Evolutionary conservation across 1,284 basidiomycete genomes (phyloP).

Genomic region (Porodaedalea pini): DNA sequence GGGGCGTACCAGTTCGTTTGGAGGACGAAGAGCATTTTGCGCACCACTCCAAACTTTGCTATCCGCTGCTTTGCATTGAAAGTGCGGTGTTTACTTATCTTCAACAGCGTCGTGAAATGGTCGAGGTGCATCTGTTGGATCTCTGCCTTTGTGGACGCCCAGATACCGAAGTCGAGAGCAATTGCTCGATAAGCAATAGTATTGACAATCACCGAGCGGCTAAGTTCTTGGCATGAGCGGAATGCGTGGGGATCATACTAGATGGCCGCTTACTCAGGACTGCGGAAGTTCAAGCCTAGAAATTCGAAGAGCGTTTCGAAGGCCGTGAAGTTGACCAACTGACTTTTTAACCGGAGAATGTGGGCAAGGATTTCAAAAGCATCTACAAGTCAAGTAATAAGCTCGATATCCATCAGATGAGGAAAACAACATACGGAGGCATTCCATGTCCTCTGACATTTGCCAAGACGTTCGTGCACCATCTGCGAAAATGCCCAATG

Average conservation of each 20-base stretch:
- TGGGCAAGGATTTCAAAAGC: slow-evolving; percentile 85
- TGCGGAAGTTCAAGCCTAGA: slow-evolving; percentile 76
- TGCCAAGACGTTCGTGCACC: slow-evolving; percentile 84
- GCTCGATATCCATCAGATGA: neutral
- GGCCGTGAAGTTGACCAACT: slow-evolving; percentile 72
- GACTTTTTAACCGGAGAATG: slow-evolving; percentile 69
- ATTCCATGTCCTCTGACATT: slow-evolving; percentile 89
- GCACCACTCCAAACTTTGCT: slow-evolving; percentile 67
- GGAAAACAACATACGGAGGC: slow-evolving; percentile 57
- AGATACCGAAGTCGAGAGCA: slow-evolving; percentile 88
- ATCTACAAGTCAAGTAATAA: slow-evolving; percentile 40
- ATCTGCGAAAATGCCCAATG: slow-evolving; percentile 73
- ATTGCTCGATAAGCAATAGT: slow-evolving; percentile 78
- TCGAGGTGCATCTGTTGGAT: slow-evolving; percentile 77
- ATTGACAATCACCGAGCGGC: slow-evolving; percentile 80
- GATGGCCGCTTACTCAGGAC: slow-evolving; percentile 60
- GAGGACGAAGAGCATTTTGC: slow-evolving; percentile 77
- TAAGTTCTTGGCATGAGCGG: slow-evolving; percentile 29
- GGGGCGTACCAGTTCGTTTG: slow-evolving; percentile 71
- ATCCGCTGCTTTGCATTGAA: slow-evolving; percentile 74
- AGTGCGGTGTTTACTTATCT: slow-evolving; percentile 64
- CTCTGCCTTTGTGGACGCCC: slow-evolving; percentile 67
- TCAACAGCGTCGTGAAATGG: slow-evolving; percentile 75
- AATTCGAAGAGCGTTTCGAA: slow-evolving; percentile 82
- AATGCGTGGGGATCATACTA: slow-evolving; percentile 15